phyloP scores from a whole-genome alignment of 1,139 yeast species.

The Debaryomyces udenii region DNA sequence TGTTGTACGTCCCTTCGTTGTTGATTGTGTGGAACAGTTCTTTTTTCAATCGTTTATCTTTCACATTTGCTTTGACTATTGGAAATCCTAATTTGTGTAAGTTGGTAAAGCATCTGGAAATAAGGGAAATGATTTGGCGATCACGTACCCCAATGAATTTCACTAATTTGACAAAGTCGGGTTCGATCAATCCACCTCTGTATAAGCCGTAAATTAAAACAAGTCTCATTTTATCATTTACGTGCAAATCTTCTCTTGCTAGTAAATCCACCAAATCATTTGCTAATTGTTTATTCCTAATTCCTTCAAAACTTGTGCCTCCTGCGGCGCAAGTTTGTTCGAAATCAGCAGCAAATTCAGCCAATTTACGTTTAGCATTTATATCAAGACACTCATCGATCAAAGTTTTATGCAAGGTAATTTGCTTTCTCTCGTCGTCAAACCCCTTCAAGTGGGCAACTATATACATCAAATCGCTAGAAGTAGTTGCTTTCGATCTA shows the following conservation, averaged over 20 bases:
- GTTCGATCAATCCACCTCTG: conserved; percentile 80
- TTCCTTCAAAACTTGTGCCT: conserved; percentile 74
- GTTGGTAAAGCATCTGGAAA: conserved; percentile 60
- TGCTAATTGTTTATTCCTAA: conserved; percentile 62
- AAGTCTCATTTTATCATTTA: conserved; percentile 72
- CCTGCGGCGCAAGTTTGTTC: conserved; percentile 78
- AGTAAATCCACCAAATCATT: conserved; percentile 66
- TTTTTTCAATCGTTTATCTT: conserved; percentile 42
- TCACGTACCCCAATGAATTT: conserved; percentile 67
- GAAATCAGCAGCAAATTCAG: conserved; percentile 64
- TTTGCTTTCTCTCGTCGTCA: conserved; percentile 65
- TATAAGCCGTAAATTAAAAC: conserved; percentile 78
- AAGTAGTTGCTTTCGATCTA: conserved; percentile 59
- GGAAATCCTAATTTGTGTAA: conserved; percentile 69
- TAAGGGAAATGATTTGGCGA: conserved; percentile 53
- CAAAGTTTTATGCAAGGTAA: conserved; percentile 60
- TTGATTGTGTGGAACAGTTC: conserved; percentile 66
- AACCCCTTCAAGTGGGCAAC: conserved; percentile 71
- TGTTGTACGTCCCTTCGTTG: conserved; percentile 66
- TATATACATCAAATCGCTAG: conserved; percentile 64
- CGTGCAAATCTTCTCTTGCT: conserved; percentile 52
- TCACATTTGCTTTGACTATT: conserved; percentile 54
- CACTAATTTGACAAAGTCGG: conserved; percentile 72
- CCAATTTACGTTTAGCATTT: conserved; percentile 56
- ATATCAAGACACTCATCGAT: conserved; percentile 60